Percentiles rank a stretch among this genome's conserved stretches.
Evolutionary conservation across 2,329 filamentous ascomycete species (phyloP).

Genomic region (Trichoderma koningiopsis): DNA sequence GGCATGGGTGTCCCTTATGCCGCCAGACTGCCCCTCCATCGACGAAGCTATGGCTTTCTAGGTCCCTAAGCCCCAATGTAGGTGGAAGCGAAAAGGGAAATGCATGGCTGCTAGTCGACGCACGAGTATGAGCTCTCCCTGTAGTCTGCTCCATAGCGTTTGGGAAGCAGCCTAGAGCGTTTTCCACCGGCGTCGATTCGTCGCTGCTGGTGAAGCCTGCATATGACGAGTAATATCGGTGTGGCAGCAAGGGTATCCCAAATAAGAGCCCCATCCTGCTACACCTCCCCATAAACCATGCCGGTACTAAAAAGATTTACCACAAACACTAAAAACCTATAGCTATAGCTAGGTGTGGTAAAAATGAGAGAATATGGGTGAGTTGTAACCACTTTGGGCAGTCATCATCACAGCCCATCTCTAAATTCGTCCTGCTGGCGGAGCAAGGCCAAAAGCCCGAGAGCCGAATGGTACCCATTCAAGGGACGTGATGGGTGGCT

Average conservation of each 20-base stretch:
- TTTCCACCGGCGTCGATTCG: background rate
- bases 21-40: background rate
- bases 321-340: background rate
- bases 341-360: background rate
- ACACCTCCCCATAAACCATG: conserved; percentile 11
- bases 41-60: background rate
- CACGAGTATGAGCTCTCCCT: background rate
- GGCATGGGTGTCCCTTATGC: background rate
- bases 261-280: background rate
- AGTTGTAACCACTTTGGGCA: background rate
- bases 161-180: background rate
- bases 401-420: background rate
- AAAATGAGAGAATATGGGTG: background rate
- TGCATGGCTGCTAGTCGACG: background rate
- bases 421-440: background rate
- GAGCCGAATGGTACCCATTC: background rate
- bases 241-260: background rate
- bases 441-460: background rate
- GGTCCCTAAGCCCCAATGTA: background rate
- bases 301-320: conserved; percentile 15
- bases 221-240: conserved; percentile 9
- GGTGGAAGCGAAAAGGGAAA: background rate
- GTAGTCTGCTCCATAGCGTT: background rate
- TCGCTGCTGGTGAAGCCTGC: conserved; percentile 11
- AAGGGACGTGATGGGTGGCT: background rate